Base-by-base conservation (phyloP, 2,329 filamentous ascomycete genomes). In the Dothideomycetes sp. region DNA sequence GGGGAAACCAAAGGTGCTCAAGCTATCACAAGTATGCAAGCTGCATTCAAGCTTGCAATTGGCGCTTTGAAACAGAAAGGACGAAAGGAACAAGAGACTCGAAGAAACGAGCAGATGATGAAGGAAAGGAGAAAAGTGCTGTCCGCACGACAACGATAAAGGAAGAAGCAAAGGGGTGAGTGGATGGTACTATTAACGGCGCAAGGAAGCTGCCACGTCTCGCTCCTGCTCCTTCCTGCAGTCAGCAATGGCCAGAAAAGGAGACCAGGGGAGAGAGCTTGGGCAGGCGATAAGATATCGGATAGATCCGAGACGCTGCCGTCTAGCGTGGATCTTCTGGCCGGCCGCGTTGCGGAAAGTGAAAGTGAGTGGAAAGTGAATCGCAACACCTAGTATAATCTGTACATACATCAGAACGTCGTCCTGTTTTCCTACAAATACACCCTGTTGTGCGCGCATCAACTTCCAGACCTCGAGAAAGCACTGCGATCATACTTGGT, bases 1-100 rank as follows among this genome's bases (percentile, higher is more conserved):
- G 37, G 37, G 37, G 29, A 40, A 33, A 11, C 35, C 24, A 27
- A 27, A 27, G 16, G 25, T 35, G 18, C 9, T 42, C 29, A 40
- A 19, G 33, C 37, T 40, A 22, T n/a, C n/a, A n/a, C n/a, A n/a
- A n/a, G n/a, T n/a, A n/a, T n/a, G n/a, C 37, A 33, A 33, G 37
- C 37, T 32, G 28, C 37, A 40, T 40, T 16, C 37, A 40, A 40
- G 12, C 37, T 28, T 23, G 29, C 29, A 13, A 33, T 27, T 40
- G 37, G 27, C 7, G 12, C 22, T 24, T 24, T 7, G 22, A n/a
- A 24, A 3, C 7, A 24, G 22, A 24, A 24, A 11, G 22, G 12
- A 24, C 22, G 12, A 24, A 24, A 24, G 22, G 22, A 24, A 24
- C 7, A 11, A 24, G 22, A 24, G 12, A 24, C 7, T 24, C 22